A percentile compares a stretch with the other conserved stretches of the same genome.
These are phyloP conservation scores for Gossypium sturtianum DNA, from an alignment of 345 rosid species.

Conservation along the genomic window DNA sequence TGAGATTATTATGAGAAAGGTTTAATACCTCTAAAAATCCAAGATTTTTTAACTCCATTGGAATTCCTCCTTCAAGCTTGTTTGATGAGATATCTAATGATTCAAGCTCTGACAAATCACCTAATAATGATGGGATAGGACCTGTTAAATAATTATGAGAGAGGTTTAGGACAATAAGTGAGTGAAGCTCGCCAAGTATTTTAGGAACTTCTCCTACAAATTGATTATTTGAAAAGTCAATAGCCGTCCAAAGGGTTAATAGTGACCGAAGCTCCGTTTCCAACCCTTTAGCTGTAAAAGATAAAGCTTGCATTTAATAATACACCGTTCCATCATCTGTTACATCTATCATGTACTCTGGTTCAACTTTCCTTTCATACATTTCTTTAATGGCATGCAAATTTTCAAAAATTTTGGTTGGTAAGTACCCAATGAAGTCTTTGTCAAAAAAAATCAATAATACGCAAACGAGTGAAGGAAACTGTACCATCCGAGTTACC, in stretches of 20 bases:
- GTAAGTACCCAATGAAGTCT: not conserved
- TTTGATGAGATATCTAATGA: not conserved
- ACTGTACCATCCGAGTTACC: not conserved
- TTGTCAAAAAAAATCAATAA: conserved; percentile 9
- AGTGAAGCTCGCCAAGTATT: not conserved
- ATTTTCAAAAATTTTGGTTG: not conserved
- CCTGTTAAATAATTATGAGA: not conserved
- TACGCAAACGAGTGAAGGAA: not conserved
- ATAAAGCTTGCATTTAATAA: not conserved
- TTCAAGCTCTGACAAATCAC: not conserved
- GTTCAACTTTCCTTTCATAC: not conserved
- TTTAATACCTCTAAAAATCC: not conserved
- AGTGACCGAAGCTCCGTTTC: not conserved
- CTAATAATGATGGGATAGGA: not conserved
- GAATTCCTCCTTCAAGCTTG: not conserved
- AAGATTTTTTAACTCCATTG: not conserved
- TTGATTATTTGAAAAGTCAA: not conserved
- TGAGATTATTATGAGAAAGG: not conserved
- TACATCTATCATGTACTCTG: not conserved
- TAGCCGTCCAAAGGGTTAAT: not conserved
- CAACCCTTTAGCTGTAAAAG: not conserved
- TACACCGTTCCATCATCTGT: not conserved
- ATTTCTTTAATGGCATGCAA: not conserved
- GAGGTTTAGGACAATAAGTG: not conserved
- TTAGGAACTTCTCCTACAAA: not conserved